Conservation (phyloP, 129 eudicot species). For the Cynara cardunculus region DNA sequence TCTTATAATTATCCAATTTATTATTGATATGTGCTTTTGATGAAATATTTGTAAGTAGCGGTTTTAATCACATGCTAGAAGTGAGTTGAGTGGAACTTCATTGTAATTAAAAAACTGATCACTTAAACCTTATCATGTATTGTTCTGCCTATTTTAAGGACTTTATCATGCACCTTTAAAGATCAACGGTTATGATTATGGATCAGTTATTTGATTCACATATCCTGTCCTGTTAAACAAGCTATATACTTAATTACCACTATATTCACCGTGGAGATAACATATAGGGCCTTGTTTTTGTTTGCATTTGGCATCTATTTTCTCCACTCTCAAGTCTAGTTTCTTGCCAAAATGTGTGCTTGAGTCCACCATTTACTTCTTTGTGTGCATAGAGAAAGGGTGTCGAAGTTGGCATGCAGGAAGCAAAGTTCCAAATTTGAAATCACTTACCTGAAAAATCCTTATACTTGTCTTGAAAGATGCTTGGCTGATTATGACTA, state of each 20-base stretch:
- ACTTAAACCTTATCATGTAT: too few relatives aligned
- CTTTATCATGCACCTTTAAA: too few relatives aligned
- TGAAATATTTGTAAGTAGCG: too few relatives aligned
- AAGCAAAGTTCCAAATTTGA: background rate
- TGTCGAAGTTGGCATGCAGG: background rate
- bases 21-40: too few relatives aligned
- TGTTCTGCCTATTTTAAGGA: too few relatives aligned
- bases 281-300: background rate
- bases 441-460: too few relatives aligned
- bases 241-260: background rate
- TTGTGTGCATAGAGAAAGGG: background rate
- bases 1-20: too few relatives aligned
- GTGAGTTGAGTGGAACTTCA: too few relatives aligned
- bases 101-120: too few relatives aligned
- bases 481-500: background rate
- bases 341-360: background rate
- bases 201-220: too few relatives aligned
- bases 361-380: background rate
- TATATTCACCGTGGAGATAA: background rate
- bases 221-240: background rate
- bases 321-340: background rate
- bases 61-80: too few relatives aligned
- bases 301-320: background rate
- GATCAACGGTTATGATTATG: background rate
- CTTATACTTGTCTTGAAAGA: background rate